Conservation (phyloP, 148 eudicot species). For the Oxyria digyna region DNA sequence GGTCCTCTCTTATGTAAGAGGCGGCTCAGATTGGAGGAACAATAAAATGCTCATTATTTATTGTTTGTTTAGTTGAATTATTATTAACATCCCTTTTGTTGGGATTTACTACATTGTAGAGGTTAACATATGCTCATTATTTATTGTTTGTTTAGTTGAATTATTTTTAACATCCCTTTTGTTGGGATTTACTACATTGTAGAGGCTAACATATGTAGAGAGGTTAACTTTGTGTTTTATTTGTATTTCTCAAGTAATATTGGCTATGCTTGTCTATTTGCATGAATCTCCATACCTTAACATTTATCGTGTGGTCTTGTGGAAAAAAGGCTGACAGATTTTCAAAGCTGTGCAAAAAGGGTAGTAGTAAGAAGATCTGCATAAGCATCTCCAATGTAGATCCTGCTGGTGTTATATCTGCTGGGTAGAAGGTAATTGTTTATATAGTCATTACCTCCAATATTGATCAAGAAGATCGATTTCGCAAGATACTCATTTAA, state of each 20-base stretch:
- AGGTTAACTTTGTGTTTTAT: no score
- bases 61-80: no score
- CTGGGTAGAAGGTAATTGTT: constrained; percentile 34
- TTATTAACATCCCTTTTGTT: no score
- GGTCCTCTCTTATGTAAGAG: neutral
- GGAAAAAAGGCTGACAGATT: neutral
- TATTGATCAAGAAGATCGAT: constrained; percentile 30
- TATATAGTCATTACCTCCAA: constrained; percentile 38
- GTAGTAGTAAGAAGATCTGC: constrained; percentile 28
- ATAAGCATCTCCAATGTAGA: constrained; percentile 21
- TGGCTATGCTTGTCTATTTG: no score
- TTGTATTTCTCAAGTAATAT: no score
- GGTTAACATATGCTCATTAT: no score
- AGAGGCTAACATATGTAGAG: no score
- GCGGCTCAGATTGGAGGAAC: neutral
- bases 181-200: no score
- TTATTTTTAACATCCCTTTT: neutral
- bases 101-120: no score
- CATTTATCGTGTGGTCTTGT: neutral
- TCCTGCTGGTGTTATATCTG: constrained; percentile 23
- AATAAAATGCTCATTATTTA: neutral
- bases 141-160: no score
- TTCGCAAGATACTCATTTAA: constrained; percentile 26
- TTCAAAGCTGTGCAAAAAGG: constrained; percentile 21
- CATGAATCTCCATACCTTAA: neutral